Conservation (phyloP, 768 basidiomycete genomes). For the Suillus americanus region DNA sequence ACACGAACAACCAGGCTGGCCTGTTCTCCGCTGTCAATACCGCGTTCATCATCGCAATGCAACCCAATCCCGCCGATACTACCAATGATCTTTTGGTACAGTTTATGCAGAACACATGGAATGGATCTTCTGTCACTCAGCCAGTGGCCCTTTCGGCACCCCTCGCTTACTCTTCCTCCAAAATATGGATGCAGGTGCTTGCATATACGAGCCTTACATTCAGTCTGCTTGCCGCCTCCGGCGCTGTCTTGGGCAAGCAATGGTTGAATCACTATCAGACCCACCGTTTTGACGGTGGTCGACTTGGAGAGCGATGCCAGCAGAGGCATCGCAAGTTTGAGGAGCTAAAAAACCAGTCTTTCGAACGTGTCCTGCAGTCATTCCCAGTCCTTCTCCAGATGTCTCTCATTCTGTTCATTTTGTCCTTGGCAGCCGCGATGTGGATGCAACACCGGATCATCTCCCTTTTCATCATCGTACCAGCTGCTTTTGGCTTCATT, state of each 20-base stretch:
- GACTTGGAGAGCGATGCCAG: constrained; percentile 1
- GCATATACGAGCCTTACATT: constrained; percentile 14
- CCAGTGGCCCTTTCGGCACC: not conserved
- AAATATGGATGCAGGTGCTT: constrained; percentile 11
- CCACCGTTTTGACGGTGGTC: not conserved
- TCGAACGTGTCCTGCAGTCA: constrained; percentile 4
- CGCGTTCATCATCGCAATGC: constrained; percentile 12
- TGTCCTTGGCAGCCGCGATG: constrained; percentile 3
- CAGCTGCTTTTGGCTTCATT: not conserved
- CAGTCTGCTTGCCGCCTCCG: constrained; percentile 13
- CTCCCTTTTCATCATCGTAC: constrained; percentile 11
- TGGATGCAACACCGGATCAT: constrained; percentile 1
- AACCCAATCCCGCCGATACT: constrained; percentile 12
- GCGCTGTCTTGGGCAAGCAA: constrained; percentile 18
- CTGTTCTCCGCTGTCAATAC: constrained; percentile 16
- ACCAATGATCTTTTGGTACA: constrained; percentile 11
- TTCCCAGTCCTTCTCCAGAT: constrained; percentile 12
- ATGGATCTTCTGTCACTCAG: not conserved
- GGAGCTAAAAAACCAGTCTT: constrained; percentile 8
- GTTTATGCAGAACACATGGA: constrained; percentile 7
- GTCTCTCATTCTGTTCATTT: constrained; percentile 10
- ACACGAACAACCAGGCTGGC: constrained; percentile 8
- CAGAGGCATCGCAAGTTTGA: constrained; percentile 11
- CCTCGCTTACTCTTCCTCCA: not conserved
- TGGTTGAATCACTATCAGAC: constrained; percentile 7